Evolutionary conservation across 1,284 basidiomycete genomes (phyloP).

Genomic region (Cryptococcus depauperatus): DNA sequence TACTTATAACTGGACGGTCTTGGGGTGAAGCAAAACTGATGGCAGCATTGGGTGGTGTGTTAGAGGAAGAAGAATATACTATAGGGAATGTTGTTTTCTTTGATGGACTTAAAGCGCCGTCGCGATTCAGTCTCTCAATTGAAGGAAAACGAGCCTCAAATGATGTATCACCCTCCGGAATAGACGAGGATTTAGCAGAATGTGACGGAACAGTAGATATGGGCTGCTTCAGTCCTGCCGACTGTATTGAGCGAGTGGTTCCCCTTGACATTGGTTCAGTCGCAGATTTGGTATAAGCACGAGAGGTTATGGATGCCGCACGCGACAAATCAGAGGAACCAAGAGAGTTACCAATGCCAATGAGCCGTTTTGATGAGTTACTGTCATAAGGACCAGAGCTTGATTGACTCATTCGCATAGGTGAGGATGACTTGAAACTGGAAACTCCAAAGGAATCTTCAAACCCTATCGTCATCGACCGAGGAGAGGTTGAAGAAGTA

Average conservation of each 20-base stretch:
- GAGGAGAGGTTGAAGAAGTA: background rate
- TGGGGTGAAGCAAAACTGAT: background rate
- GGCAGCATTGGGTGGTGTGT: background rate
- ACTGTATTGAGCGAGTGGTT: background rate
- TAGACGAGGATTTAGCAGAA: slow-evolving; percentile 14
- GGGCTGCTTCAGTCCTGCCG: slow-evolving; percentile 5
- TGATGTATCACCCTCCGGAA: slow-evolving; percentile 22
- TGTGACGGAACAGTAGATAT: background rate
- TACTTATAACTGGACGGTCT: background rate
- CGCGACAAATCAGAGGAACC: slow-evolving; percentile 2
- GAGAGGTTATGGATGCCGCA: slow-evolving; percentile 1
- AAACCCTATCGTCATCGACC: slow-evolving; percentile 17
- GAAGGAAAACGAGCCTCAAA: slow-evolving; percentile 44
- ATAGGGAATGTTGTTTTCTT: slow-evolving; percentile 18
- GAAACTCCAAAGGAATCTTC: slow-evolving; percentile 25
- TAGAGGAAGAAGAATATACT: slow-evolving; percentile 13
- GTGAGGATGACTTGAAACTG: background rate
- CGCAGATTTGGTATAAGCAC: slow-evolving; percentile 1
- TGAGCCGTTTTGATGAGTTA: slow-evolving; percentile 4
- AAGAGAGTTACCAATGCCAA: slow-evolving; percentile 32
- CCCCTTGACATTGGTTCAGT: slow-evolving; percentile 3
- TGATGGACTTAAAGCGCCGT: slow-evolving; percentile 13
- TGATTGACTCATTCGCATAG: background rate
- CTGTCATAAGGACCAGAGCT: background rate
- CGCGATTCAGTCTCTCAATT: slow-evolving; percentile 29